A percentile compares a stretch with the other conserved stretches of the same genome.
These are phyloP conservation scores for Beauveria rudraprayagi DNA, from an alignment of 2,329 filamentous ascomycete species.

Conservation along the genomic window DNA sequence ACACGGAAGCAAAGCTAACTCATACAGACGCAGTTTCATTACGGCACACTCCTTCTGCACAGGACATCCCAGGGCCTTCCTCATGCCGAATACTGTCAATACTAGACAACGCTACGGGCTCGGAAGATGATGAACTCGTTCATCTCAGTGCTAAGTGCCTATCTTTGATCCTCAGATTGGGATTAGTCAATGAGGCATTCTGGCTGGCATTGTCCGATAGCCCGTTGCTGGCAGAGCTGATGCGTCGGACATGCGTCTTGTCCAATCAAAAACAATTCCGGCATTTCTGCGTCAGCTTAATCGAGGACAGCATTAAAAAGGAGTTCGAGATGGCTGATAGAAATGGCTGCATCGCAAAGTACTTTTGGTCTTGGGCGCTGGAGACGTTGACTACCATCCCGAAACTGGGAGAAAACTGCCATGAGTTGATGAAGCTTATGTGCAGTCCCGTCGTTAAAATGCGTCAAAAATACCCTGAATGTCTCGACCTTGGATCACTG, in stretches of 20 bases:
- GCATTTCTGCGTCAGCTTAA: slow-evolving; percentile 24
- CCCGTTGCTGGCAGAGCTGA: slow-evolving; percentile 16
- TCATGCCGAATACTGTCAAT: slow-evolving; percentile 17
- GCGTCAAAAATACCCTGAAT: slow-evolving; percentile 17
- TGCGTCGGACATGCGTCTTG: slow-evolving; percentile 21
- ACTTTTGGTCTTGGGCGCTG: slow-evolving; percentile 25
- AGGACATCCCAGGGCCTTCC: slow-evolving; percentile 18
- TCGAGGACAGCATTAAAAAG: slow-evolving; percentile 21
- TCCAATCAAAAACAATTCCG: slow-evolving; percentile 22
- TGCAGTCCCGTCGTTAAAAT: slow-evolving; percentile 33
- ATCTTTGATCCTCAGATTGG: slow-evolving; percentile 22
- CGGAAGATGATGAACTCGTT: slow-evolving; percentile 18
- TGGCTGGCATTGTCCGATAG: slow-evolving; percentile 20
- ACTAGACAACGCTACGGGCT: slow-evolving; percentile 18
- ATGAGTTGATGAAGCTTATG: slow-evolving; percentile 38
- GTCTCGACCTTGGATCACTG: slow-evolving; percentile 23
- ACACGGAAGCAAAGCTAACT: not conserved
- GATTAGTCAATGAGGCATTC: slow-evolving; percentile 21
- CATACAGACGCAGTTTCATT: not conserved
- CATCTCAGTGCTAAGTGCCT: slow-evolving; percentile 21
- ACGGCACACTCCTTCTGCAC: not conserved
- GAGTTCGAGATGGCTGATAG: not conserved
- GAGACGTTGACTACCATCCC: slow-evolving; percentile 27
- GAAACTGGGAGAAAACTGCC: slow-evolving; percentile 27
- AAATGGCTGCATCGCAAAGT: slow-evolving; percentile 17